Base-by-base conservation (phyloP, 306 rosid genomes). In the Castanea crenata region DNA sequence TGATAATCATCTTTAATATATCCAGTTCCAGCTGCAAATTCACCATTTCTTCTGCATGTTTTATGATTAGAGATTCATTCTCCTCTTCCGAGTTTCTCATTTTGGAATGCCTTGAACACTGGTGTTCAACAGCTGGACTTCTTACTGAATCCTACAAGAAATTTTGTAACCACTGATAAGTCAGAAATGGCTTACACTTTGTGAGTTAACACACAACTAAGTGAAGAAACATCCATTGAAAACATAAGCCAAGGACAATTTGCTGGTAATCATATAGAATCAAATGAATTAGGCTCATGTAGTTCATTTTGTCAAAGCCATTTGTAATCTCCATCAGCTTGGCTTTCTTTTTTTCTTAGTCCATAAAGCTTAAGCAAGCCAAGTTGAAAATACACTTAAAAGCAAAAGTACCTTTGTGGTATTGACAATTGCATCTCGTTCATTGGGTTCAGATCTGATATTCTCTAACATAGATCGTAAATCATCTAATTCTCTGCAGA, bases 21-120 rank as follows among this genome's bases (percentile, higher is more conserved):
- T 95, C 99, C 81, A 87, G 81, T 83, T 95, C 98, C 83, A 95
- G 70, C 73, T 89, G 92, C 88, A 95, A 87, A 76, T 88, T 86
- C 83, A 95, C 76, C 73, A 88, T 87, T 78, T 93, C 97, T 74
- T 95, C 94, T 21, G 92, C 88, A 32, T 88, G 85, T 71, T 89
- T 82, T 63, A 76, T 84, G 77, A 77, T 31, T 19, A 19, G 52
- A 74, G 84, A 23, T 75, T 84, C 89, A 78, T 76, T 79, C 76
- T 77, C 80, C 51, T 70, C 61, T 55, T 71, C 85, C 69, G 72
- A n/a, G 75, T 81, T 68, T 72, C 74, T 68, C 75, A 32, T 72
- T 63, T 54, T 75, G 87, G 79, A 85, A 69, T 57, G 77, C 77
- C 32, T 72, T 79, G 35, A 56, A 71, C 79, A 35, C 72, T 87